These are phyloP conservation scores for Prunus mume DNA, from an alignment of 306 rosid species.

Conservation along the genomic window DNA sequence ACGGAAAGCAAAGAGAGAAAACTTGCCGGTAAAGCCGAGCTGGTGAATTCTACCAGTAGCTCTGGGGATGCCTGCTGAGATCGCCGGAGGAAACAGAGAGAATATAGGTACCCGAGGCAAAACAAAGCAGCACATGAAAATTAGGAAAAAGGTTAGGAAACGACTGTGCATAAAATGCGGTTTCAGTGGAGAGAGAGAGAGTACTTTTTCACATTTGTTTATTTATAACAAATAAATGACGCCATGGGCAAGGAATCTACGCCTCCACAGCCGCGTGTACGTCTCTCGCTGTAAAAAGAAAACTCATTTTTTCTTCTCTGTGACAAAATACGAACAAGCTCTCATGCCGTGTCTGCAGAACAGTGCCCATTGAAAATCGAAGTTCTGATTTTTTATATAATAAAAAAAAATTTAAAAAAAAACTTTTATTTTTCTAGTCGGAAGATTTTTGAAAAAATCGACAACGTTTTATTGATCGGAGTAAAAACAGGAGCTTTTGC, in stretches of 20 bases:
- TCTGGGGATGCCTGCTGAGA: neutral
- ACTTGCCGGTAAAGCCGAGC: slow-evolving; percentile 5
- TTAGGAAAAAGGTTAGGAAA: slow-evolving; percentile 10
- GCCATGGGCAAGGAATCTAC: slow-evolving; percentile 4
- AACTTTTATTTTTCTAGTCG: no score
- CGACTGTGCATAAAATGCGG: slow-evolving; percentile 2
- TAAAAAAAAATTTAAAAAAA: no score
- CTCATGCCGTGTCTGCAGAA: neutral
- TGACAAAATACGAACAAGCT: neutral
- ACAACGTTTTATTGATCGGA: neutral
- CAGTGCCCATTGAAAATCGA: neutral
- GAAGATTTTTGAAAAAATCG: no score
- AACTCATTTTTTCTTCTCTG: neutral
- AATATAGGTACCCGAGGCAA: neutral
- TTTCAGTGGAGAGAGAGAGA: neutral
- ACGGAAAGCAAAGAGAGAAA: neutral
- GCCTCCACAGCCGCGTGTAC: slow-evolving; percentile 15
- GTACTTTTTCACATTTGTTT: neutral
- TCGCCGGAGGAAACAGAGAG: slow-evolving; percentile 8
- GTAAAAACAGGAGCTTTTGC: neutral
- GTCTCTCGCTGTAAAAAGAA: neutral
- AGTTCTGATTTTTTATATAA: no score
- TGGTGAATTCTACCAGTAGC: neutral
- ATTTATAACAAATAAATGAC: neutral
- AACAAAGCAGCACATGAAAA: slow-evolving; percentile 11